Evolutionary conservation across 164 flowering plant genomes (phyloP).

Genomic region (Cinnamomum micranthum): DNA sequence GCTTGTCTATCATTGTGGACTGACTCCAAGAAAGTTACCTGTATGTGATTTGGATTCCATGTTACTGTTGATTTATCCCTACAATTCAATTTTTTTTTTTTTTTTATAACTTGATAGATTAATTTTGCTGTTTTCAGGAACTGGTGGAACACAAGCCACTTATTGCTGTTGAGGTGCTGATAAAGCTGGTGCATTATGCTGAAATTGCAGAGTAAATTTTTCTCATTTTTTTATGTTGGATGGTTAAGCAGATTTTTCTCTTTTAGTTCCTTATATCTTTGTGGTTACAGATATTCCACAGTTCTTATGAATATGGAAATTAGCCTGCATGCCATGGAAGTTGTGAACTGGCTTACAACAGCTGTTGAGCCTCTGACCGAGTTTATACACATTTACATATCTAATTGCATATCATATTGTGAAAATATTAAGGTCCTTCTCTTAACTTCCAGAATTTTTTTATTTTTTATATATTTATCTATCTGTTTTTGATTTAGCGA

Average conservation of each 20-base stretch:
- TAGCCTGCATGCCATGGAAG: slow-evolving; percentile 99
- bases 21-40: slow-evolving; percentile 87
- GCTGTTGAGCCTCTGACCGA: slow-evolving; percentile 87
- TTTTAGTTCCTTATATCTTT: not conserved
- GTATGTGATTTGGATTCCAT: slow-evolving; percentile 38
- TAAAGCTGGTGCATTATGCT: slow-evolving; percentile 76
- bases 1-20: slow-evolving; percentile 96
- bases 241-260: not conserved
- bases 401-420: slow-evolving; percentile 89
- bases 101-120: not conserved
- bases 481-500: not conserved
- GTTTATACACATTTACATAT: slow-evolving; percentile 80
- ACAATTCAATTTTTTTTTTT: not conserved
- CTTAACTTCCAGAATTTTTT: not conserved
- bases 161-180: slow-evolving; percentile 91
- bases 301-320: slow-evolving; percentile 92
- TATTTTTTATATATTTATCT: not conserved
- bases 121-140: slow-evolving; percentile 47
- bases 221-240: not conserved
- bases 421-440: slow-evolving; percentile 66
- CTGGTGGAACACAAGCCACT: slow-evolving; percentile 93
- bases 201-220: slow-evolving; percentile 76
- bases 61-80: not conserved
- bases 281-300: slow-evolving; percentile 63
- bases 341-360: slow-evolving; percentile 89